Evolutionary conservation across 495 filamentous ascomycete genomes (phyloP).

Genomic region (Glarea lozoyensis): DNA sequence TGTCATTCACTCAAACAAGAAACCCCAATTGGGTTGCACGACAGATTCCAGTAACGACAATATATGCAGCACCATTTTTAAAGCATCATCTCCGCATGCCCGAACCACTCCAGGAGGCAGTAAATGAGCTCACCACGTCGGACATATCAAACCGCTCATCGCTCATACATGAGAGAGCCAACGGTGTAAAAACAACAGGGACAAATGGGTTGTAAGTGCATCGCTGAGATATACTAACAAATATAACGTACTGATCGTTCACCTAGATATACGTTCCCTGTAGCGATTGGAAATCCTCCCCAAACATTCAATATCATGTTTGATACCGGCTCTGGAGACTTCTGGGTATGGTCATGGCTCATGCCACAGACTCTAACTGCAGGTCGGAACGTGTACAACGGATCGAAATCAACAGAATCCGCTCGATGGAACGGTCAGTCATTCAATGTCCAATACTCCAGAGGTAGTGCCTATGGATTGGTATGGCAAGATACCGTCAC

Average conservation of each 20-base stretch:
- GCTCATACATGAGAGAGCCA: neutral
- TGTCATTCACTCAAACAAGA: neutral
- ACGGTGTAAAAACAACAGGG: neutral
- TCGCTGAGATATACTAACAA: neutral
- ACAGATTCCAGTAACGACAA: neutral
- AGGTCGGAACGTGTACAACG: slow-evolving; percentile 6
- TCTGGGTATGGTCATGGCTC: slow-evolving; percentile 22
- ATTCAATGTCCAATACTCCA: slow-evolving; percentile 1
- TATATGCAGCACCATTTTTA: neutral
- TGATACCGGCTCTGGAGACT: slow-evolving; percentile 51
- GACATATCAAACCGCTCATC: neutral
- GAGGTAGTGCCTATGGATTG: slow-evolving; percentile 2
- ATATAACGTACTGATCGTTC: neutral
- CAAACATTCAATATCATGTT: slow-evolving; percentile 48
- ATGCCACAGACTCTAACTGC: slow-evolving; percentile 1
- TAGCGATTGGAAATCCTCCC: slow-evolving; percentile 46
- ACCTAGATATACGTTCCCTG: slow-evolving; percentile 28
- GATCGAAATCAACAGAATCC: neutral
- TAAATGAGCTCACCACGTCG: neutral
- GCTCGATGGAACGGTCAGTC: slow-evolving; percentile 1
- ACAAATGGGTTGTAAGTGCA: slow-evolving; percentile 1
- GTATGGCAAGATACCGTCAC: slow-evolving; percentile 8
- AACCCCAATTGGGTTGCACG: neutral
- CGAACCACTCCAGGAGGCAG: neutral
- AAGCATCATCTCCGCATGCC: neutral